These are phyloP conservation scores for Wickerhamomyces silvicola DNA, from an alignment of 805 yeast species.

Conservation along the genomic window DNA sequence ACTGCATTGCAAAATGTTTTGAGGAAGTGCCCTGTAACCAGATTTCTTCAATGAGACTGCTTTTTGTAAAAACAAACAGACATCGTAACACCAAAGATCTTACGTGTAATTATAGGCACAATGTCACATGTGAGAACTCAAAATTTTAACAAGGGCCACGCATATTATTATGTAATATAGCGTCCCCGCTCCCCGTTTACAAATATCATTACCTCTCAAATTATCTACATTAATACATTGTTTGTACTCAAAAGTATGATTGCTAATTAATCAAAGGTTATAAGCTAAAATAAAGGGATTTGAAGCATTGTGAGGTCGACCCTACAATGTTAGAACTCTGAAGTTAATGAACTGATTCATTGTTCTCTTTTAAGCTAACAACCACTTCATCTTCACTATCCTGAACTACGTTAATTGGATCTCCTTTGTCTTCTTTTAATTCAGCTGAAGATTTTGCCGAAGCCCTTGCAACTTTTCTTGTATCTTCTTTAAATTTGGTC, in stretches of 20 bases:
- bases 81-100: conserved; percentile 16
- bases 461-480: conserved; percentile 9
- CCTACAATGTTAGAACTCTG: too few species aligned
- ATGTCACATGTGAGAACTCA: too few species aligned
- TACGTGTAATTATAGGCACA: neutral
- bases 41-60: conserved; percentile 17
- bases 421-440: neutral
- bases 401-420: conserved; percentile 2
- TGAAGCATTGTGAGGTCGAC: too few species aligned
- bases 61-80: conserved; percentile 3
- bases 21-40: conserved; percentile 15
- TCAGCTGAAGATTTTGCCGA: conserved; percentile 5
- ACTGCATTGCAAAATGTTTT: conserved; percentile 2
- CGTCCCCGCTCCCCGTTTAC: too few species aligned
- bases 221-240: too few species aligned
- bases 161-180: too few species aligned
- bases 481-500: conserved; percentile 10
- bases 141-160: too few species aligned
- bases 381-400: conserved; percentile 2
- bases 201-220: too few species aligned
- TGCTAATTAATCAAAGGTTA: too few species aligned
- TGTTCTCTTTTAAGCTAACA: neutral
- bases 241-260: too few species aligned
- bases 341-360: too few species aligned
- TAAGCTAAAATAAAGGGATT: too few species aligned